These are phyloP conservation scores for Phytophthora sansomeana DNA, from an alignment of 352 stramenopile species.

Conservation along the genomic window DNA sequence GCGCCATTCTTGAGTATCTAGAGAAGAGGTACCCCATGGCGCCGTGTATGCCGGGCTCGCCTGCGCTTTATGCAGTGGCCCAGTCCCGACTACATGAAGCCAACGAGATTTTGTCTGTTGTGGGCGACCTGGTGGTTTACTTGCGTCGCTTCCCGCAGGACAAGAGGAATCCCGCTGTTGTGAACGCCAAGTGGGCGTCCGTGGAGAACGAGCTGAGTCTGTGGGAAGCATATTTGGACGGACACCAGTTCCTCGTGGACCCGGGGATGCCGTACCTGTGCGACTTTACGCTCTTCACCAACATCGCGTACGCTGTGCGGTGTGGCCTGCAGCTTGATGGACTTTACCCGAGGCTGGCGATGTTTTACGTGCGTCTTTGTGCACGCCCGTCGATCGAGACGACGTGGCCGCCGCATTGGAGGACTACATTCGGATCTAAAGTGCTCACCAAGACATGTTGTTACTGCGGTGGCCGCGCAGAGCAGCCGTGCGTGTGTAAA, in stretches of 20 bases:
- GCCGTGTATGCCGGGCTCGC: slow-evolving; percentile 58
- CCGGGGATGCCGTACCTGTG: slow-evolving; percentile 70
- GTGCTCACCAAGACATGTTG: slow-evolving; percentile 84
- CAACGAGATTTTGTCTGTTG: slow-evolving; percentile 86
- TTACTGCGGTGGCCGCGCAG: slow-evolving; percentile 49
- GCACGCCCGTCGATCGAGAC: slow-evolving; percentile 73
- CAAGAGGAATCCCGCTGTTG: slow-evolving; percentile 59
- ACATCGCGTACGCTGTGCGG: slow-evolving; percentile 87
- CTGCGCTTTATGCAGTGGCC: slow-evolving; percentile 67
- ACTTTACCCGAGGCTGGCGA: slow-evolving; percentile 78
- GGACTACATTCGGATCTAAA: slow-evolving; percentile 75
- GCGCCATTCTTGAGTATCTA: slow-evolving; percentile 84
- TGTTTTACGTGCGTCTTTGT: slow-evolving; percentile 83
- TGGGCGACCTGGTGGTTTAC: slow-evolving; percentile 85
- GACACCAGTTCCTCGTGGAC: slow-evolving; percentile 71
- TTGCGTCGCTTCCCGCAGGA: slow-evolving; percentile 73
- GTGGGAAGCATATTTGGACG: slow-evolving; percentile 79
- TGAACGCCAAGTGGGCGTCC: slow-evolving; percentile 75
- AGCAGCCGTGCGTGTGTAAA: slow-evolving; percentile 48
- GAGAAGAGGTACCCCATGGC: slow-evolving; percentile 65
- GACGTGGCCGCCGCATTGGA: slow-evolving; percentile 88
- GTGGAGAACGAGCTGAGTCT: slow-evolving; percentile 79
- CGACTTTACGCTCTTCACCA: slow-evolving; percentile 87
- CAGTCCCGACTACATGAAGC: slow-evolving; percentile 84
- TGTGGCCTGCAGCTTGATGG: slow-evolving; percentile 85